A percentile compares a stretch with the other conserved stretches of the same genome.
phyloP scores from a whole-genome alignment of 768 basidiomycete species.

The Termitomyces sp. region DNA sequence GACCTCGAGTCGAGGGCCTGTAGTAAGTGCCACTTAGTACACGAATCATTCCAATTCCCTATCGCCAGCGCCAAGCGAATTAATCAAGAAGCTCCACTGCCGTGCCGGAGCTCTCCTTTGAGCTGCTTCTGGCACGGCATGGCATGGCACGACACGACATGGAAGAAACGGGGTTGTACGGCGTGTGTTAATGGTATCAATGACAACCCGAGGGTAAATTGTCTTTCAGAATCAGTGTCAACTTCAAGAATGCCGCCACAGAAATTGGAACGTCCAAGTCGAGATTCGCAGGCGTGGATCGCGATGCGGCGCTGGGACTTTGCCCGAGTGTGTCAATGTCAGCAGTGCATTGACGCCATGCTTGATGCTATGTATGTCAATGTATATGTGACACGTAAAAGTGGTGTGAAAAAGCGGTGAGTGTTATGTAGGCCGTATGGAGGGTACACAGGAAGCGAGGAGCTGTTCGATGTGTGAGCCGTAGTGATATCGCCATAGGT shows the following conservation, averaged over 20 bases:
- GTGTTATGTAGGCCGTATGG: conserved; percentile 6
- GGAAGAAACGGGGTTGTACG: too few species aligned
- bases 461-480: conserved; percentile 24
- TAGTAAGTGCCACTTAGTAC: neutral
- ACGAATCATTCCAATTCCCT: too few species aligned
- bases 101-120: too few species aligned
- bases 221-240: neutral
- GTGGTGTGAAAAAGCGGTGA: neutral
- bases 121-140: neutral
- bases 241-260: neutral
- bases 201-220: neutral
- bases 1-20: neutral
- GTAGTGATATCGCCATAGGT: conserved; percentile 24
- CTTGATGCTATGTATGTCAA: neutral
- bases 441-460: conserved; percentile 28
- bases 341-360: too few species aligned
- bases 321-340: neutral
- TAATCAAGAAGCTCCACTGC: neutral
- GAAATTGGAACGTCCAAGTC: too few species aligned
- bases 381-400: neutral
- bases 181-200: too few species aligned
- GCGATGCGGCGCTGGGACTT: neutral
- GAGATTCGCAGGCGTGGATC: neutral
- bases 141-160: too few species aligned
- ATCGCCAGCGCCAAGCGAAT: neutral